These are phyloP conservation scores for Linnemannia elongata DNA, from an alignment of 192 early-diverging fungal species.

Conservation along the genomic window DNA sequence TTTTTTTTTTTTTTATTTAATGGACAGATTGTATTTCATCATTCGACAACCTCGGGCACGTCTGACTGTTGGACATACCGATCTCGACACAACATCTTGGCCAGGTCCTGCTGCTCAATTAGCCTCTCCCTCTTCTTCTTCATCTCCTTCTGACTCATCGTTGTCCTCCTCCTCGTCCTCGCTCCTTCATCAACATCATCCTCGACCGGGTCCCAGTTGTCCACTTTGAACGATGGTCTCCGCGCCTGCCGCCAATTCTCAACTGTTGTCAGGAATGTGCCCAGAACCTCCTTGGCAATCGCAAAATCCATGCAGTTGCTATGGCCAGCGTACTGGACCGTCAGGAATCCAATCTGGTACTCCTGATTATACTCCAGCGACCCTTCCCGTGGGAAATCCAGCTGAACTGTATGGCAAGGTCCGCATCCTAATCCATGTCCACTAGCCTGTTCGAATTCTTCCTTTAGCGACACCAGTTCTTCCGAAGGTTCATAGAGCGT, in stretches of 20 bases:
- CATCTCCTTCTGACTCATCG: not conserved
- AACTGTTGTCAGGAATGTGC: conserved; percentile 27
- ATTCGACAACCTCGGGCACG: conserved; percentile 52
- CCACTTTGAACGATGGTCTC: not conserved
- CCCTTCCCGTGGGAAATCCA: conserved; percentile 48
- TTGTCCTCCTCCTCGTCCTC: not conserved
- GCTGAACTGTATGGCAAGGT: conserved; percentile 40
- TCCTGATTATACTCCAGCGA: conserved; percentile 50
- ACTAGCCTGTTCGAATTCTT: not conserved
- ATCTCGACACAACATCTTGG: conserved; percentile 26
- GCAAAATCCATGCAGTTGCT: conserved; percentile 49
- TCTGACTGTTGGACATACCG: conserved; percentile 44
- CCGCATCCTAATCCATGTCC: not conserved
- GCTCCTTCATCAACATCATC: not conserved
- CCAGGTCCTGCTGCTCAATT: conserved; percentile 17
- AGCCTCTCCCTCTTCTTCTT: not conserved
- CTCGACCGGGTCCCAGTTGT: not conserved
- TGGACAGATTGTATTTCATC: not conserved
- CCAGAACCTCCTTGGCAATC: conserved; percentile 39
- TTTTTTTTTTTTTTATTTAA: not conserved
- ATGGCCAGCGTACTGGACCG: conserved; percentile 45
- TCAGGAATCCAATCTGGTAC: conserved; percentile 53
- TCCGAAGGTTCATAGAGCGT: conserved; percentile 4
- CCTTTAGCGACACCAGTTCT: not conserved
- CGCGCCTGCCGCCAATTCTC: conserved; percentile 8